phyloP scores from a whole-genome alignment of 345 rosid species.

The Salix exigua region DNA sequence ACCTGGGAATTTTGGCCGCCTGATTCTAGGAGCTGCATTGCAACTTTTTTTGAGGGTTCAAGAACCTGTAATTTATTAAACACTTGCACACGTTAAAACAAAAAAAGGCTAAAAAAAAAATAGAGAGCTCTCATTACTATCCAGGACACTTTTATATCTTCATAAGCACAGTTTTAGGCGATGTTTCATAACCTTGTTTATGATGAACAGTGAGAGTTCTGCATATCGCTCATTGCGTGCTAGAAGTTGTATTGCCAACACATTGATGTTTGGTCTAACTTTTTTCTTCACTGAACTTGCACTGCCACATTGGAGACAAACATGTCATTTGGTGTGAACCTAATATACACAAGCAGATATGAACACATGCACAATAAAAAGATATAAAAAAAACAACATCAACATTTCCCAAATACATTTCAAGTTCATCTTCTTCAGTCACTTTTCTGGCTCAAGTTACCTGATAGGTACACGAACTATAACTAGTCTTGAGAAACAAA shows the following conservation, averaged over 20 bases:
- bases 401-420: neutral
- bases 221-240: constrained; percentile 62
- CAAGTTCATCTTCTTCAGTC: neutral
- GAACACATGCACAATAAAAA: neutral
- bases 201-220: constrained; percentile 65
- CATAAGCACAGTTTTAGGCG: neutral
- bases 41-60: constrained; percentile 95
- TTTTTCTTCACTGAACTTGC: constrained; percentile 71
- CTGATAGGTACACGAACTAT: neutral
- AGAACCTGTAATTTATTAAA: constrained; percentile 62
- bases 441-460: neutral
- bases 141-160: neutral
- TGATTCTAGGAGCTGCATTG: constrained; percentile 76
- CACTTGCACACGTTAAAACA: constrained; percentile 6
- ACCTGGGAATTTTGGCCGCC: constrained; percentile 63
- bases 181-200: constrained; percentile 63
- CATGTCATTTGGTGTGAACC: neutral
- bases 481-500: neutral
- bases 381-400: neutral
- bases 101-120: neutral
- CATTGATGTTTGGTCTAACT: constrained; percentile 65
- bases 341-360: neutral
- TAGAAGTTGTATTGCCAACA: constrained; percentile 69
- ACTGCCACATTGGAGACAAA: constrained; percentile 43
- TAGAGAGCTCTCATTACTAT: neutral